Base-by-base conservation (phyloP, 768 basidiomycete genomes). In the Myochromella boudieri region DNA sequence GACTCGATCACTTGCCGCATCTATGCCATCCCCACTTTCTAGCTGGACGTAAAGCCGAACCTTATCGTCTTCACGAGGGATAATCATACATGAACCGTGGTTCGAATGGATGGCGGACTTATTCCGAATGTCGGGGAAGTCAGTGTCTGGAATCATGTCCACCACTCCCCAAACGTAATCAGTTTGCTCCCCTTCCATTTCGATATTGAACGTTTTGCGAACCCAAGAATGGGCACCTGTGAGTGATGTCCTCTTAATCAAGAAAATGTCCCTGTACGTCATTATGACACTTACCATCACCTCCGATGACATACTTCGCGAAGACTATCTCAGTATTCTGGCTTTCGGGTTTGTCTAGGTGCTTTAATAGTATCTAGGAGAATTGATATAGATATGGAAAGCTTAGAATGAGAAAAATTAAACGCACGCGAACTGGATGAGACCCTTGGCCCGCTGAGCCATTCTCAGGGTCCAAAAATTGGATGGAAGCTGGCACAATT, bases 141-240 rank as follows among this genome's bases (percentile, higher is more conserved):
- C 70, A 1, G 87, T 88, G n/a, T 82, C 75, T 0, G 84, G 84
- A 20, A 78, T 56, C 40, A 80, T 69, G 62, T 91, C 91, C 15
- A 91, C 65, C 3, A 92, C 90, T 2, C 91, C 91, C 91, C 91
- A 93, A 15, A 91, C 74, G 47, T 78, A 85, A 43, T 91, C 83
- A 66, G 71, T 75, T 50, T 87, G 83, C 60, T 91, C 87, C 5
- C 90, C 90, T 49, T 89, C 80, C 86, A 91, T 85, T 3, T 66
- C 58, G 41, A 91, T 83, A 7, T 72, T 71, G 7, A 88, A 68
- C 0, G 65, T 46, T 49, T 87, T 88, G 20, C 90, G 77, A 18
- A 91, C 85, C 87, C 88, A 91, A 9, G 87, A 90, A 64, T 90
- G 88, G 0, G 87, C 88, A 4, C 87, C 85, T 87, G 55, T 33